A percentile compares a stretch with the other conserved stretches of the same genome.
Conservation (phyloP, 148 eudicot genomes). For the Rhododendron henanense region DNA sequence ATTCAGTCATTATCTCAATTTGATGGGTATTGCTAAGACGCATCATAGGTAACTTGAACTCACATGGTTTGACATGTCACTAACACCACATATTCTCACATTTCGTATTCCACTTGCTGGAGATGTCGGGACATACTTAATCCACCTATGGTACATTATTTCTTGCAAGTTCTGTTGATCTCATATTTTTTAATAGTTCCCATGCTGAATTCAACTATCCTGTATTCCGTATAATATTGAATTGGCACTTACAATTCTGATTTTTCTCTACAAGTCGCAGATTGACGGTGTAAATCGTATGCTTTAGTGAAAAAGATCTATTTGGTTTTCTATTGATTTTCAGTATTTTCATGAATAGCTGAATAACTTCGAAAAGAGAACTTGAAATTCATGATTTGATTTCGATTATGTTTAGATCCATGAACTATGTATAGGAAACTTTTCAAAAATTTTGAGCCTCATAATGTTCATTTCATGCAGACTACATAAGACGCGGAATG, state of each 20-base stretch:
- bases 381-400: background rate
- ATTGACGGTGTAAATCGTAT: background rate
- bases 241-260: background rate
- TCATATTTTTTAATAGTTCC: background rate
- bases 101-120: background rate
- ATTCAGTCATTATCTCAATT: slow-evolving; percentile 70
- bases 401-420: background rate
- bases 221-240: background rate
- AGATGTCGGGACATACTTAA: background rate
- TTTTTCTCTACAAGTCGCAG: background rate
- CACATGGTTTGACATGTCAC: background rate
- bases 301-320: background rate
- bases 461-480: slow-evolving; percentile 33
- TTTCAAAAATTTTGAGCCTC: background rate
- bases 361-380: background rate
- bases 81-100: background rate
- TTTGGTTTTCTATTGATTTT: background rate
- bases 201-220: background rate
- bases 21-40: slow-evolving; percentile 84
- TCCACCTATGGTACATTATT: background rate
- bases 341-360: background rate
- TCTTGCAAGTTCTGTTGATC: background rate
- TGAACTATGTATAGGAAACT: background rate
- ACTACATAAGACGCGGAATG: slow-evolving; percentile 42
- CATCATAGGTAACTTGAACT: slow-evolving; percentile 63